Evolutionary conservation across 208 protist genomes (phyloP).

Genomic region (Giardia duodenalis): DNA sequence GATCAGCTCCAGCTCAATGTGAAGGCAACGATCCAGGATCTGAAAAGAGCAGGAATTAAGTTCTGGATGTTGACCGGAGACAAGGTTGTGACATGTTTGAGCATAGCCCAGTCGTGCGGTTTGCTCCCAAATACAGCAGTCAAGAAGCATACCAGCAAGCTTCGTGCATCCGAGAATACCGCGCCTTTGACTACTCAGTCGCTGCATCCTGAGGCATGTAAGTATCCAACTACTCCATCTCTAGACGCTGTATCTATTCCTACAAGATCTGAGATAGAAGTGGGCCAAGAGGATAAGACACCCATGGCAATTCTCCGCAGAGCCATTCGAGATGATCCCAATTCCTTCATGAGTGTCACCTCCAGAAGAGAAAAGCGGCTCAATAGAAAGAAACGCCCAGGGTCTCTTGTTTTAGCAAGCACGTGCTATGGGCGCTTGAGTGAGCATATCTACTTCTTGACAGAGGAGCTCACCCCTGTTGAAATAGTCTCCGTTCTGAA

Average conservation of each 20-base stretch:
- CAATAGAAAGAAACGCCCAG: neutral
- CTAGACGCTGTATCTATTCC: too few species aligned
- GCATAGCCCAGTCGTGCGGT: constrained; percentile 69
- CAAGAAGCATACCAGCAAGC: neutral
- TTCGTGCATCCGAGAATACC: neutral
- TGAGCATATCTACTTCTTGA: too few species aligned
- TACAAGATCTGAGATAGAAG: too few species aligned
- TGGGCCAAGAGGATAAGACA: too few species aligned
- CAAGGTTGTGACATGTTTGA: constrained; percentile 82
- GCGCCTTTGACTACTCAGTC: neutral
- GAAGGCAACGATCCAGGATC: constrained; percentile 65
- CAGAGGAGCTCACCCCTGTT: too few species aligned
- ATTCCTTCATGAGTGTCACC: too few species aligned
- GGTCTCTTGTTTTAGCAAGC: too few species aligned
- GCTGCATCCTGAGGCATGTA: neutral
- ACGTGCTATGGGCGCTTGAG: too few species aligned
- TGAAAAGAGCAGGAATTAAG: constrained; percentile 82
- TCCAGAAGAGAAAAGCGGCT: too few species aligned
- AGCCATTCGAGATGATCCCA: too few species aligned
- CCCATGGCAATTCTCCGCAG: too few species aligned
- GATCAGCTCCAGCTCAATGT: constrained; percentile 80
- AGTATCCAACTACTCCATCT: neutral
- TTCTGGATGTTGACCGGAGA: constrained; percentile 95
- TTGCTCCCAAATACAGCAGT: constrained; percentile 58
- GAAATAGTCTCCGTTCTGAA: neutral